Evolutionary conservation across 163 green algal genomes (phyloP).

Genomic region (Scenedesmus sp.): DNA sequence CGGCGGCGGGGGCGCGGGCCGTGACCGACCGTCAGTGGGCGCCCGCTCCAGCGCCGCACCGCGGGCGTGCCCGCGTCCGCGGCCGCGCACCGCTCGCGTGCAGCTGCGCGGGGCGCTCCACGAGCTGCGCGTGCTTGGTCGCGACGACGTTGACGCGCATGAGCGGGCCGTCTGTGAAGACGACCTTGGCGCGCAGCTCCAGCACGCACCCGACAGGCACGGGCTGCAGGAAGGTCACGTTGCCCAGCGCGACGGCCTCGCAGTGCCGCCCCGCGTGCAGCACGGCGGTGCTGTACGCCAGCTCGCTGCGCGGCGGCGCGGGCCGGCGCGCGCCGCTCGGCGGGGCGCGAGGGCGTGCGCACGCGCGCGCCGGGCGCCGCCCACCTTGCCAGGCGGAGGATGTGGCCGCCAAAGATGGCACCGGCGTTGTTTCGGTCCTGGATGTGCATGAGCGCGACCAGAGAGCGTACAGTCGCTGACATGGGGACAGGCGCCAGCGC

Average conservation of each 20-base stretch:
- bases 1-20: no score
- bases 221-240: conserved; percentile 58
- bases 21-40: background rate
- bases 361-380: conserved; percentile 41
- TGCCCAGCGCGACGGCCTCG: conserved; percentile 49
- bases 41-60: no score
- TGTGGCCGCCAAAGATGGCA: conserved; percentile 57
- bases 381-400: conserved; percentile 55
- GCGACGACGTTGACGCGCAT: conserved; percentile 39
- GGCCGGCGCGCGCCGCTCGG: background rate
- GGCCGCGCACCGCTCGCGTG: conserved; percentile 12
- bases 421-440: conserved; percentile 60
- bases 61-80: background rate
- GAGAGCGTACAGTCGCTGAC: conserved; percentile 2
- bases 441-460: conserved; percentile 55
- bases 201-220: conserved; percentile 55
- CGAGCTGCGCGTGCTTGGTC: conserved; percentile 43
- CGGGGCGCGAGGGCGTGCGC: no score
- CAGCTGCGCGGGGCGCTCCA: conserved; percentile 21
- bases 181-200: conserved; percentile 49
- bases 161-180: conserved; percentile 12
- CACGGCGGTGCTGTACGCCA: conserved; percentile 48
- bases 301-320: no score
- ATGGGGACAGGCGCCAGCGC: conserved; percentile 7
- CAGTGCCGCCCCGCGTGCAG: conserved; percentile 47